Evolutionary conservation across 345 rosid species (phyloP).

Genomic region (Euphorbia pulcherrima): DNA sequence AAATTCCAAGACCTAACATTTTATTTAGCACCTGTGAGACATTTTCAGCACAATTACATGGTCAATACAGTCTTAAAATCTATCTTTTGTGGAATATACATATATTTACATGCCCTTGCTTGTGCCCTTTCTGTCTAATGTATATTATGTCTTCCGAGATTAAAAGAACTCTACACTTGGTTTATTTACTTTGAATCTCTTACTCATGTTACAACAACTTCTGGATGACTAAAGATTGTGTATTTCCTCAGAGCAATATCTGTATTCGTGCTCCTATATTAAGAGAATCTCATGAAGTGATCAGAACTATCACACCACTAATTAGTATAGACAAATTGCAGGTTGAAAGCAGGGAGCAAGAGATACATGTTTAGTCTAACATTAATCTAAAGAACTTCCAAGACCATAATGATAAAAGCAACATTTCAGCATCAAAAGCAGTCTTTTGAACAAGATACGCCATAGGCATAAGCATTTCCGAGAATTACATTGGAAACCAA

Average conservation of each 20-base stretch:
- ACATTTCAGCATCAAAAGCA: background rate
- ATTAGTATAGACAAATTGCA: background rate
- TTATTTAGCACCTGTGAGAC: background rate
- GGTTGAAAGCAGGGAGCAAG: background rate
- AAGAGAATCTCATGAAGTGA: background rate
- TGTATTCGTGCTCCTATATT: background rate
- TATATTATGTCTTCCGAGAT: background rate
- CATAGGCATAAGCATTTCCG: conserved; percentile 11
- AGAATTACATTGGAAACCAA: conserved; percentile 83
- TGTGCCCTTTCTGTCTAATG: background rate
- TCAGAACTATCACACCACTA: background rate
- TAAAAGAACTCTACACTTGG: too few species aligned
- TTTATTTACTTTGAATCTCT: background rate
- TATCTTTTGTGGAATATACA: background rate
- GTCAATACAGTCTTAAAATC: background rate
- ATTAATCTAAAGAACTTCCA: background rate
- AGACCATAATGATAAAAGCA: background rate
- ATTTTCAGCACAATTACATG: background rate
- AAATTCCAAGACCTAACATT: background rate
- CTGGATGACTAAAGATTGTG: background rate
- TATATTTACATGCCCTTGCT: background rate
- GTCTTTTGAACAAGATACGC: background rate
- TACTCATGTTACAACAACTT: background rate
- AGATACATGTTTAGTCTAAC: conserved; percentile 2
- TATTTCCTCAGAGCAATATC: background rate